Conservation (phyloP, 345 rosid genomes). For the Streptanthus diversifolius region DNA sequence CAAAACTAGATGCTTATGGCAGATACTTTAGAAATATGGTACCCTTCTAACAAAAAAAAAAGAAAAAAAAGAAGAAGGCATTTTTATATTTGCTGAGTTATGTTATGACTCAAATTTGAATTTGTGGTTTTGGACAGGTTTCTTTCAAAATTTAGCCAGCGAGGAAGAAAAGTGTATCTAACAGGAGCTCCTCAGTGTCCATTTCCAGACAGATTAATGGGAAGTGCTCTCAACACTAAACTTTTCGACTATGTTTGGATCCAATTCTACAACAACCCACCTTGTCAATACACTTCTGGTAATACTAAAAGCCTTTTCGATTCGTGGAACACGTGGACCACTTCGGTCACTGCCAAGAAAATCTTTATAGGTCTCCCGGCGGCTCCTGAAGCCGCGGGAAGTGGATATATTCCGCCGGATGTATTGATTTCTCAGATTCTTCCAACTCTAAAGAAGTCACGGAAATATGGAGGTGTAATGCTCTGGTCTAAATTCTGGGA, state of each 20-base stretch:
- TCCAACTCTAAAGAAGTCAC: conserved; percentile 42
- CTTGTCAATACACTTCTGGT: conserved; percentile 44
- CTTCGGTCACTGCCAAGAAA: conserved; percentile 33
- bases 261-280: conserved; percentile 63
- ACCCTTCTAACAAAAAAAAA: background rate
- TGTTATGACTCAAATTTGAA: background rate
- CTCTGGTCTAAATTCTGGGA: conserved; percentile 62
- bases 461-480: conserved; percentile 60
- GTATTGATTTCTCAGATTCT: conserved; percentile 42
- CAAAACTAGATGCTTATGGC: too few relatives aligned
- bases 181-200: conserved; percentile 72
- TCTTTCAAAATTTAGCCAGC: conserved; percentile 30
- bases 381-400: conserved; percentile 48
- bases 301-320: conserved; percentile 34
- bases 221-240: conserved; percentile 44
- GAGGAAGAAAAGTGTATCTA: conserved; percentile 48
- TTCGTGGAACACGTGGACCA: conserved; percentile 57
- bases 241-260: conserved; percentile 58
- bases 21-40: background rate
- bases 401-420: conserved; percentile 48
- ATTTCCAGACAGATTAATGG: conserved; percentile 49
- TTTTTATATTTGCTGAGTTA: background rate
- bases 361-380: conserved; percentile 61
- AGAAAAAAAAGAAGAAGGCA: background rate
- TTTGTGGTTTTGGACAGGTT: conserved; percentile 34